Evolutionary conservation across 805 yeast species (phyloP).

Genomic region (Teunomyces panamensis): DNA sequence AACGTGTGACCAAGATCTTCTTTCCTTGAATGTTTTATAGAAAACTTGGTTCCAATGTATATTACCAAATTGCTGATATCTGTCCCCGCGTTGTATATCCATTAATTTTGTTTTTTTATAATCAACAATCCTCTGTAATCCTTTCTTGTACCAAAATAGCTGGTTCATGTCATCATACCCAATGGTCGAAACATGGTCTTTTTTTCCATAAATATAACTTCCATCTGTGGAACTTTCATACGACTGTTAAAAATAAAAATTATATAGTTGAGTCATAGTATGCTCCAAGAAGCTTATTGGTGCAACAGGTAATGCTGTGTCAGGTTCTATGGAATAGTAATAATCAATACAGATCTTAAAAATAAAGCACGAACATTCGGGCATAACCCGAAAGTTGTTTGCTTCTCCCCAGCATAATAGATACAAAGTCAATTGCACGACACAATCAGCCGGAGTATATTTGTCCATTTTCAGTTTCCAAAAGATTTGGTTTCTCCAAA

Average conservation of each 20-base stretch:
- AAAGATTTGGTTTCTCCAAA: too few relatives aligned
- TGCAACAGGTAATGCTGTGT: neutral
- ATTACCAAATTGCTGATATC: constrained; percentile 29
- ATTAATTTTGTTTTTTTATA: constrained; percentile 35
- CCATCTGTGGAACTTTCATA: constrained; percentile 52
- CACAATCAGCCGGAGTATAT: constrained; percentile 50
- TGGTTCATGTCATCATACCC: constrained; percentile 58
- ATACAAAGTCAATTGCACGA: constrained; percentile 62
- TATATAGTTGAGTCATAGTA: constrained; percentile 51
- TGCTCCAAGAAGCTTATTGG: constrained; percentile 31
- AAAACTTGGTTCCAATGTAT: constrained; percentile 43
- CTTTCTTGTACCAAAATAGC: constrained; percentile 41
- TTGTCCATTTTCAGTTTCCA: constrained; percentile 25
- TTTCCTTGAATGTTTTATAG: constrained; percentile 46
- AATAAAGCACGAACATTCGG: constrained; percentile 38
- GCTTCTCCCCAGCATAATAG: constrained; percentile 77
- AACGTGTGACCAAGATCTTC: constrained; percentile 49
- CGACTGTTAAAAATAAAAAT: constrained; percentile 65
- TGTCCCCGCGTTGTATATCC: constrained; percentile 22
- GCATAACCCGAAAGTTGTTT: constrained; percentile 55
- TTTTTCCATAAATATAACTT: constrained; percentile 57
- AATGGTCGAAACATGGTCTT: constrained; percentile 62
- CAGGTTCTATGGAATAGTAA: constrained; percentile 17
- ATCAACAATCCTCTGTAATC: constrained; percentile 12
- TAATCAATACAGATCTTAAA: constrained; percentile 26